Evolutionary conservation across 169 alveolate species (phyloP), one percentile per base, ranked within the genome.

Genomic region (Cystoisospora suis): DNA sequence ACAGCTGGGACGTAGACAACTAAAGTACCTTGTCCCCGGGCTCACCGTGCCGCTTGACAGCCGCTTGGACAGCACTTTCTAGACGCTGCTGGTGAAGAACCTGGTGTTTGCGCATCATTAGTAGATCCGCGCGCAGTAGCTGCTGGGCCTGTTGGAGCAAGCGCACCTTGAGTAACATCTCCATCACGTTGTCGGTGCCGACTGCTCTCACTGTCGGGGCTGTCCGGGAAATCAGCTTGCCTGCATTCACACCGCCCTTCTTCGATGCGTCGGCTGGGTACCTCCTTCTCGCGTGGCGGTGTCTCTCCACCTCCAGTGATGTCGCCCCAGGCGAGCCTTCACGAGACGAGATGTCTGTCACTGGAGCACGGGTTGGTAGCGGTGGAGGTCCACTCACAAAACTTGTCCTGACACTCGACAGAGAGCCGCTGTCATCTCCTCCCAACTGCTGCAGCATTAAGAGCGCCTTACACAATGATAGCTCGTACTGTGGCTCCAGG

Each of bases 391-490:
- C 77, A 44, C 77, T n/a, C n/a, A n/a, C n/a, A n/a, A n/a, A n/a
- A n/a, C n/a, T n/a, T n/a, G n/a, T n/a, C n/a, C n/a, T n/a, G n/a
- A n/a, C n/a, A n/a, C n/a, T n/a, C n/a, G n/a, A n/a, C n/a, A n/a
- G n/a, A n/a, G n/a, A n/a, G n/a, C n/a, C n/a, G n/a, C n/a, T n/a
- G n/a, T 4, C 42, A 36, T 58, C 72, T 1, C 47, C 58, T 12
- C 32, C 83, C 42, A 72, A 29, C 9, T 72, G 49, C 56, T 72
- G 83, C 83, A 72, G 83, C 83, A 72, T 72, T 7, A 72, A 56
- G 20, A 72, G 53, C 6, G 83, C 83, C 27, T 72, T 72, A 34
- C 83, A 72, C 9, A 72, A 12, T 9, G 83, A 72, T 9, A 72
- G 45, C 32, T 72, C 83, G 27, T 72, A 72, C 58, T 72, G 58